These are phyloP conservation scores for Saccharomycopsis sp. DNA, from an alignment of 805 yeast species.

Conservation along the genomic window DNA sequence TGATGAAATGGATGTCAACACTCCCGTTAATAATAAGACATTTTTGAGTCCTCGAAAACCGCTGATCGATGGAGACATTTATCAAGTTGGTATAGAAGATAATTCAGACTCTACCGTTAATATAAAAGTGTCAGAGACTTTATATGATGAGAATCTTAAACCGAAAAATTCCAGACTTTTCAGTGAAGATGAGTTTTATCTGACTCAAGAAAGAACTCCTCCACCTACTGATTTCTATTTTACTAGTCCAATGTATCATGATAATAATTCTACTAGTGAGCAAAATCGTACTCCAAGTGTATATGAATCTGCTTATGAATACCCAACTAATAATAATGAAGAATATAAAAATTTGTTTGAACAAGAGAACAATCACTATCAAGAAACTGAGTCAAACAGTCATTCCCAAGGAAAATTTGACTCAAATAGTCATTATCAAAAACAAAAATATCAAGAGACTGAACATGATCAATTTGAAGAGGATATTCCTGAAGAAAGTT, in stretches of 20 bases:
- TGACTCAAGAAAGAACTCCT: background rate
- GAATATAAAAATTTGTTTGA: no score
- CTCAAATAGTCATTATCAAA: no score
- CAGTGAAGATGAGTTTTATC: background rate
- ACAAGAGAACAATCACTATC: no score
- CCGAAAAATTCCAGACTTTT: background rate
- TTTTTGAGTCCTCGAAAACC: background rate
- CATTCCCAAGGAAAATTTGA: no score
- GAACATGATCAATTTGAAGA: no score
- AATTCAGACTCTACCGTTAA: background rate
- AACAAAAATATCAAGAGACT: no score
- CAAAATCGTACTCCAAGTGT: background rate
- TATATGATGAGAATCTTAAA: background rate
- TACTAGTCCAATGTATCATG: no score
- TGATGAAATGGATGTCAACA: no score
- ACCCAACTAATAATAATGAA: background rate
- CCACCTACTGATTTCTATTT: background rate
- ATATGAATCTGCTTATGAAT: slow-evolving; percentile 6
- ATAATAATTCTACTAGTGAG: background rate
- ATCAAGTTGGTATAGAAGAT: slow-evolving; percentile 2
- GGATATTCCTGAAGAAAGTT: no score
- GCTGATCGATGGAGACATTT: background rate
- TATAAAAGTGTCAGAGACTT: slow-evolving; percentile 1
- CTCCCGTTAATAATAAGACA: background rate
- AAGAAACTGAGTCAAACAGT: no score